Evolutionary conservation across 2,329 filamentous ascomycete genomes (phyloP), one percentile per base, ranked within the genome.

Genomic region (Aspergillus sp.): DNA sequence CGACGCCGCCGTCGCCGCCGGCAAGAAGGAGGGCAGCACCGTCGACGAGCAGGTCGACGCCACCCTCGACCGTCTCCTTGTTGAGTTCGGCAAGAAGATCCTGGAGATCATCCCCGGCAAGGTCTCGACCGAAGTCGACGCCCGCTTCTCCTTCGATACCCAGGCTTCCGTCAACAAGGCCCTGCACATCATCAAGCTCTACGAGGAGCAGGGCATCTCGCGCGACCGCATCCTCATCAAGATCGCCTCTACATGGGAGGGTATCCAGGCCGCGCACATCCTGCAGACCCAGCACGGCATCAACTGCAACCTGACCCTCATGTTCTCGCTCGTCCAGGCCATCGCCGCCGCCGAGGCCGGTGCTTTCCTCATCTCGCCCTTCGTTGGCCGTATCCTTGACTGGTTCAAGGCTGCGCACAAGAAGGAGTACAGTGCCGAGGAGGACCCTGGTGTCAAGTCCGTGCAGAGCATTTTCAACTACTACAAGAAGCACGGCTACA

Each of bases 401-500:
- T 98, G 91, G 91, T 96, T 85, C 88, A 98, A 98, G 88, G 88
- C 88, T 51, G 78, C 84, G 62, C 88, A 84, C 73, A 95, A 95
- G 85, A 90, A 94, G 82, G 87, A 93, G 60, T 98, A 90, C 84
- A 66, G 79, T 70, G 82, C 89, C 72, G 77, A 87, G 74, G 88
- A 95, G 72, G 93, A 98, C 79, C 93, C 93, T 49, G 93, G 93
- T 79, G 93, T 98, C 74, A 82, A 88, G 78, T 91, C 86, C 59
- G 93, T 98, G 68, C 81, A 91, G 81, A 69, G 65, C 73, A 98
- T 98, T 79, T 98, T 86, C 84, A 93, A 98, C 83, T 98, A 98
- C 88, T 98, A 98, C 86, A 98, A 98, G 88, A 97, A 97, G 82
- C 88, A 78, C 73, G 89, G 87, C 73, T 96, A 98, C 85, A 95